Base-by-base conservation (phyloP, 805 yeast species). In the Metschnikowia noctiluminum region DNA sequence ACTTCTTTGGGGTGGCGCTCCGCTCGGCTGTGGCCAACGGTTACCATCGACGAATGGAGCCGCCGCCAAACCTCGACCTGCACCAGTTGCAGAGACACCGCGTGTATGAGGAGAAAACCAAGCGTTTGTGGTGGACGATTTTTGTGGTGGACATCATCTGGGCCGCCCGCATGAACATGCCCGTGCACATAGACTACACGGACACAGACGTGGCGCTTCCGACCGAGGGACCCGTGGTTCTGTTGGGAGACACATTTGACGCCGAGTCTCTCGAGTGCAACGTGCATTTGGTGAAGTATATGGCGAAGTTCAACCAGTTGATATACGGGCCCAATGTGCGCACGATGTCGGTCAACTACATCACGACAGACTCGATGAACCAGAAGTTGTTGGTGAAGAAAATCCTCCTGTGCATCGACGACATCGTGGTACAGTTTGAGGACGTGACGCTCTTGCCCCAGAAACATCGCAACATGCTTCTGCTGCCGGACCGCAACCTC, bases 191-290 rank as follows among this genome's bases (percentile, higher is more conserved):
- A 40, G 70, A 70, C 47, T 70, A 69, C 56, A 66, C 73, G 6
- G 75, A 71, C 47, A 72, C 77, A 1, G 77, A 72, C 44, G 73
- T 70, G 11, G 73, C 71, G 35, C 60, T 70, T 9, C 77, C 77
- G 5, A 48, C 59, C 35, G 76, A 71, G 51, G 68, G 68, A 50
- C 51, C 50, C 9, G 40, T 46, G 11, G 36, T 54, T 28, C 66
- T 60, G 37, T 50, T 70, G 28, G 54, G 57, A 30, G 74, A 70
- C 48, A 41, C 55, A 27, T 71, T 68, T 48, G 66, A 69, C 49
- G 46, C 55, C 10, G 60, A 61, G 34, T 50, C 62, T 11, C 59
- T 72, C 39, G 74, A 69, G 47, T 54, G 63, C 26, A 70, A 71
- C 52, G 74, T 71, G 21, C 74, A 72, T 42, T 59, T 72, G 52